Percentiles rank a stretch among this genome's conserved stretches.
These are phyloP conservation scores for Powellomyces hirtus DNA, from an alignment of 192 early-diverging fungal genomes.

Conservation along the genomic window DNA sequence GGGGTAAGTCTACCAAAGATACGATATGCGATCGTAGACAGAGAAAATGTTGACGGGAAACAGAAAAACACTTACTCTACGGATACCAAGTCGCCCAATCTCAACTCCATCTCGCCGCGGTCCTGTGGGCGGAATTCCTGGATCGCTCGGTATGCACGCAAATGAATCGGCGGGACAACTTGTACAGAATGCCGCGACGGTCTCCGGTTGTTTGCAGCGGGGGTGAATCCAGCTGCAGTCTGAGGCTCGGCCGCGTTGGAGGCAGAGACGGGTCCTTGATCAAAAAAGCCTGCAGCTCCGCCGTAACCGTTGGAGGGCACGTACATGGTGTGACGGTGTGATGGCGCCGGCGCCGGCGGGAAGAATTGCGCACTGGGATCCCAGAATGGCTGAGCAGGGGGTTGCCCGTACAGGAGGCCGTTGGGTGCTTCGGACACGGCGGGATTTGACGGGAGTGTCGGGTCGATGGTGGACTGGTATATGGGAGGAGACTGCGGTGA, in stretches of 20 bases:
- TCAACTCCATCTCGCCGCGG: slow-evolving; percentile 6
- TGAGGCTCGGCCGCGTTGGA: neutral
- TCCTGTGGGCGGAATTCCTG: slow-evolving; percentile 8
- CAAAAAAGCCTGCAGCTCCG: neutral
- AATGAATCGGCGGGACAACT: neutral
- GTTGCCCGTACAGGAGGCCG: neutral
- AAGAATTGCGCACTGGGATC: neutral
- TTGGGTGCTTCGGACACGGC: neutral
- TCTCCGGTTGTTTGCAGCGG: too few relatives aligned
- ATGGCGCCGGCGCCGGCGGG: neutral
- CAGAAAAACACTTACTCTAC: neutral
- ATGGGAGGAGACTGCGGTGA: neutral
- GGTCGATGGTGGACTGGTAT: neutral
- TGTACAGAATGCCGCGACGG: too few relatives aligned
- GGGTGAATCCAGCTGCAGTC: neutral
- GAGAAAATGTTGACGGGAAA: neutral
- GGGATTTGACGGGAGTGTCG: neutral
- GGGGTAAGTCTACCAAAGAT: too few relatives aligned
- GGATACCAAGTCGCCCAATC: neutral
- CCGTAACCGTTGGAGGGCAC: neutral
- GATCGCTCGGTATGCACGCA: neutral
- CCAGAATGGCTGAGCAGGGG: neutral
- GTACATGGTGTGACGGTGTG: neutral
- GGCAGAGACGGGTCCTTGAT: too few relatives aligned
- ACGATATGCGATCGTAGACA: neutral